Conservation (phyloP, 768 basidiomycete genomes). For the Calocera viscosa region DNA sequence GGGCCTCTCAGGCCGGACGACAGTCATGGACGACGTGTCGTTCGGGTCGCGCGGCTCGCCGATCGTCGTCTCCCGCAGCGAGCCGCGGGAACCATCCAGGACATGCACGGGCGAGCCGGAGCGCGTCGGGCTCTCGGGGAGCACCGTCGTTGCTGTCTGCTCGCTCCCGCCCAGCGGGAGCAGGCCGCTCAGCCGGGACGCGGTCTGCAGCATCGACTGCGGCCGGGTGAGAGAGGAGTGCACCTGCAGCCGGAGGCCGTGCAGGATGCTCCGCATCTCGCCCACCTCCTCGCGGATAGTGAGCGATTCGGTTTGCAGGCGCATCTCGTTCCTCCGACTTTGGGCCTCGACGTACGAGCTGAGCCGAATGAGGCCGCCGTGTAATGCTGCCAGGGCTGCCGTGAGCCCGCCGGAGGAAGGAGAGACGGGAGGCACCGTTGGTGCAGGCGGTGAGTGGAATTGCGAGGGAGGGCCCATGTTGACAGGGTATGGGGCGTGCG, state of each 20-base stretch:
- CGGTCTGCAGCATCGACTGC: background rate
- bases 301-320: conserved; percentile 56
- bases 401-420: background rate
- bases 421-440: conserved; percentile 1
- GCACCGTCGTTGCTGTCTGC: background rate
- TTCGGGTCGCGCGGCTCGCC: conserved; percentile 2
- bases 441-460: conserved; percentile 1
- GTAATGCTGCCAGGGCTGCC: background rate
- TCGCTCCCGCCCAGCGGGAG: background rate
- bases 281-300: conserved; percentile 62
- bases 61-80: background rate
- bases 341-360: conserved; percentile 49
- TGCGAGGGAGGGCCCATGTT: background rate
- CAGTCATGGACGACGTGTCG: background rate
- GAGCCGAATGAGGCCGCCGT: conserved; percentile 35
- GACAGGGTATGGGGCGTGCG: background rate
- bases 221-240: conserved; percentile 3
- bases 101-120: background rate
- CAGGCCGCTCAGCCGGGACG: background rate
- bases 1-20: background rate
- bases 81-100: background rate
- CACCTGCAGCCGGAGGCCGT: conserved; percentile 72
- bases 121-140: background rate
- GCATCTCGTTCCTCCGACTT: conserved; percentile 50
- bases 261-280: conserved; percentile 52